phyloP scores from a whole-genome alignment of 805 yeast genomes.

The Ogataea paraovalis region DNA sequence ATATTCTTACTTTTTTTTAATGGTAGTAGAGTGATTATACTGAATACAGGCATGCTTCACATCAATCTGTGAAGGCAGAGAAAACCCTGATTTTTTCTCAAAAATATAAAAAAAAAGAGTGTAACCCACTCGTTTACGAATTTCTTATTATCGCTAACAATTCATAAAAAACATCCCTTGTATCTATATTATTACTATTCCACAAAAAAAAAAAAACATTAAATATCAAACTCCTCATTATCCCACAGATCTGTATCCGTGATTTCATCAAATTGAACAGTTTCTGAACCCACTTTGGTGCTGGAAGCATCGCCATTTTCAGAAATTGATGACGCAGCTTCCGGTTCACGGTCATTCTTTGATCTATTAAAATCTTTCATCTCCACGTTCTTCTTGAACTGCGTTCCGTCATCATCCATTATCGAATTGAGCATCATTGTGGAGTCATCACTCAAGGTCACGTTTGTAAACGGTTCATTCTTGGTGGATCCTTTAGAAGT shows the following conservation, averaged over 20 bases:
- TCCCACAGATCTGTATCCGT: constrained; percentile 27
- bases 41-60: no score
- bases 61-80: no score
- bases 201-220: neutral
- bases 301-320: no score
- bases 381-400: constrained; percentile 3
- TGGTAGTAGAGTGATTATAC: no score
- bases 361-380: constrained; percentile 3
- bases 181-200: neutral
- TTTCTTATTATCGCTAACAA: neutral
- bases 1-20: neutral
- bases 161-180: neutral
- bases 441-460: constrained; percentile 6
- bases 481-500: neutral
- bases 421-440: constrained; percentile 4
- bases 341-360: neutral
- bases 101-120: no score
- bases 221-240: constrained; percentile 7
- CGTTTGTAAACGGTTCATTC: constrained; percentile 13
- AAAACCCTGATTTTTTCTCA: no score
- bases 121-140: no score
- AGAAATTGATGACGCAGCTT: no score
- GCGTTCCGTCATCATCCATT: constrained; percentile 1
- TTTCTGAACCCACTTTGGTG: neutral
- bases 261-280: constrained; percentile 9